Evolutionary conservation across 2,329 filamentous ascomycete genomes (phyloP).

Genomic region (Cercospora beticola): DNA sequence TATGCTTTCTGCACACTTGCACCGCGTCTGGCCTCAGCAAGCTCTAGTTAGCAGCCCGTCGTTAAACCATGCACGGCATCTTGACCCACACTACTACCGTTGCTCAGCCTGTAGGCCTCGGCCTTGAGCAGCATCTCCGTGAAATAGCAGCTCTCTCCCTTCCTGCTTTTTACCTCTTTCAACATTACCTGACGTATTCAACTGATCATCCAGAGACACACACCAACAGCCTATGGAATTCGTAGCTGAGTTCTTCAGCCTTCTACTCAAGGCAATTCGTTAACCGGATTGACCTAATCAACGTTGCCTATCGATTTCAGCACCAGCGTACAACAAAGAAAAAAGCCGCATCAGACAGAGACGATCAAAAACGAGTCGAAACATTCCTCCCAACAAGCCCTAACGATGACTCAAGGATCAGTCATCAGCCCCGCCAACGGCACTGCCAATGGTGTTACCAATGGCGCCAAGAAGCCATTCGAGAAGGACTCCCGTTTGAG

Average conservation of each 20-base stretch:
- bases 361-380: background rate
- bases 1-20: background rate
- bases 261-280: conserved; percentile 20
- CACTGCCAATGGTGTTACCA: conserved; percentile 15
- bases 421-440: conserved; percentile 10
- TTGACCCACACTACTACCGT: background rate
- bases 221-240: conserved; percentile 14
- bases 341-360: background rate
- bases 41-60: background rate
- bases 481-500: conserved; percentile 12
- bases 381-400: background rate
- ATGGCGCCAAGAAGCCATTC: conserved; percentile 15
- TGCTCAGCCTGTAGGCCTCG: conserved; percentile 11
- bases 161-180: background rate
- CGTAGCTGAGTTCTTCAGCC: conserved; percentile 20
- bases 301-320: background rate
- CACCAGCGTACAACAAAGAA: background rate
- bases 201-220: background rate
- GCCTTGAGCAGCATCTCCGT: background rate
- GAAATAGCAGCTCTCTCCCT: background rate
- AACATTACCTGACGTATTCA: background rate
- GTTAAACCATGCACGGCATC: background rate
- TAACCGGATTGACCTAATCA: background rate
- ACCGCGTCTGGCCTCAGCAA: background rate
- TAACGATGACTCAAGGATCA: conserved; percentile 18